Conservation (phyloP, 805 yeast genomes). For the Metschnikowia similis region DNA sequence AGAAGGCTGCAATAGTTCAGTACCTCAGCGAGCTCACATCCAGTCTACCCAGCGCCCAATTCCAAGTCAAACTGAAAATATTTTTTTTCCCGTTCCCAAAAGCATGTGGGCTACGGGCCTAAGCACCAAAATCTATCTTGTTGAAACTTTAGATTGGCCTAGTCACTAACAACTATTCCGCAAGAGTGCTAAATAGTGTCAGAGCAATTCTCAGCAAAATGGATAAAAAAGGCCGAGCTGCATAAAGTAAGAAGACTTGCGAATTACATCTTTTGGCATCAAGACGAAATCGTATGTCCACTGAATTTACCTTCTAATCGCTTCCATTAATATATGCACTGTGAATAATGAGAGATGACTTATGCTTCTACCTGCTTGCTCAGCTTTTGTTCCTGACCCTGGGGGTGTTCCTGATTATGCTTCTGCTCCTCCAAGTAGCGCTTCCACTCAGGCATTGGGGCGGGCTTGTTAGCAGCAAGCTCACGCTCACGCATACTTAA, state of each 20-base stretch:
- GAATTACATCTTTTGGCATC: no score
- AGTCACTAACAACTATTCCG: no score
- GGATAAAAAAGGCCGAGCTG: no score
- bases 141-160: no score
- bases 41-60: no score
- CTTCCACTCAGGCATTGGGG: conserved; percentile 36
- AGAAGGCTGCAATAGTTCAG: neutral
- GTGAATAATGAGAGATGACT: neutral
- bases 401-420: neutral
- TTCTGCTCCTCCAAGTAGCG: conserved; percentile 24
- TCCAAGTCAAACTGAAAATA: neutral
- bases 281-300: no score
- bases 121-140: no score
- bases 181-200: no score
- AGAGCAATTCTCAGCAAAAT: no score
- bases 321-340: neutral
- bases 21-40: neutral
- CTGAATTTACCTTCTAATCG: no score
- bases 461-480: conserved; percentile 34
- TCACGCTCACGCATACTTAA: conserved; percentile 62
- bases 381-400: neutral
- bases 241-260: no score
- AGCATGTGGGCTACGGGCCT: no score
- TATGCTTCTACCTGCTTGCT: neutral
- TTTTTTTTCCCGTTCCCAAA: neutral